A percentile compares a stretch with the other conserved stretches of the same genome.
Evolutionary conservation across 1,139 yeast genomes (phyloP).

Genomic region (Scheffersomyces lignicola): DNA sequence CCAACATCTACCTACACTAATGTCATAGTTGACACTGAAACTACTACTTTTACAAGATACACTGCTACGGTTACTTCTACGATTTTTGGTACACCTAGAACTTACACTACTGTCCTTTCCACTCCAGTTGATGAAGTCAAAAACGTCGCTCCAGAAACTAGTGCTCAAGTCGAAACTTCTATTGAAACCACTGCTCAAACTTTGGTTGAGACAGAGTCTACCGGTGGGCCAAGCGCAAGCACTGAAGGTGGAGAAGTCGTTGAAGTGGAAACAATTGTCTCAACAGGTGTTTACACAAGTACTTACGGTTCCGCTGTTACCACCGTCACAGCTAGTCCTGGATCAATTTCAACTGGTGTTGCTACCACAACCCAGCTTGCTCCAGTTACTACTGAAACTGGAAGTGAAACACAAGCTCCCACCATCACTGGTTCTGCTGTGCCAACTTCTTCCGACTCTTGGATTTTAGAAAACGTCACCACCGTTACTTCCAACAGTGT

Average conservation of each 20-base stretch:
- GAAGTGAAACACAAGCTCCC: conserved; percentile 24
- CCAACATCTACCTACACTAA: conserved; percentile 32
- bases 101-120: conserved; percentile 39
- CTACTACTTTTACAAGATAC: conserved; percentile 42
- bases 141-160: conserved; percentile 11
- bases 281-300: conserved; percentile 4
- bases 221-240: no score
- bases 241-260: neutral
- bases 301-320: conserved; percentile 6
- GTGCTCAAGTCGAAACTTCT: conserved; percentile 6
- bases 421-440: conserved; percentile 30
- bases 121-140: conserved; percentile 27
- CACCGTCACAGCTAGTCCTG: conserved; percentile 6
- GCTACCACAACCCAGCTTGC: conserved; percentile 11
- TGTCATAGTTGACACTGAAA: conserved; percentile 28
- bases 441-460: conserved; percentile 31
- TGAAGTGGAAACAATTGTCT: conserved; percentile 1
- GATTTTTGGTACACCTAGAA: conserved; percentile 39
- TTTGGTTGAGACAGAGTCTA: conserved; percentile 5
- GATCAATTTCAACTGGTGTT: conserved; percentile 7
- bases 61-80: conserved; percentile 50
- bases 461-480: conserved; percentile 38
- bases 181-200: conserved; percentile 7
- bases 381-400: conserved; percentile 9
- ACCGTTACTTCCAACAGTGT: conserved; percentile 37